Evolutionary conservation across 163 green algal genomes (phyloP), one percentile per base, ranked within the genome.

Genomic region (Scenedesmus sp.): DNA sequence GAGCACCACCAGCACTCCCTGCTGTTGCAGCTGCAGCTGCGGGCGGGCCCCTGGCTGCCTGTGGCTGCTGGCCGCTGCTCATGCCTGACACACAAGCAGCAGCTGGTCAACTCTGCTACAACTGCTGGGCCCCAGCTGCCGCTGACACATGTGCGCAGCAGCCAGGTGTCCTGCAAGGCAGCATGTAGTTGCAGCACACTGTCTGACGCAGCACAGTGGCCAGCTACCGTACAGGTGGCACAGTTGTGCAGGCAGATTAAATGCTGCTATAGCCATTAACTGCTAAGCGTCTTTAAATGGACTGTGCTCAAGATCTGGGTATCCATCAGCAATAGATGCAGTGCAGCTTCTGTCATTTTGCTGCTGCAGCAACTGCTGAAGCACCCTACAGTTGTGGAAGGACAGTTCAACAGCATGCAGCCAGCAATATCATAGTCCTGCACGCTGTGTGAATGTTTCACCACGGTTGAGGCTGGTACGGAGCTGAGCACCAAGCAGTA

Each of bases 41-140:
- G 34, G 34, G 34, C 34, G 23, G 20, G 16, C 16, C 18, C 57
- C 56, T 88, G 59, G 56, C 57, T 88, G n/a, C 55, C 57, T 76
- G 82, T 13, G 26, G 82, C 56, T 66, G 82, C 82, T 84, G 77
- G 5, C 77, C 34, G 23, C 77, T 60, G 77, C 77, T 84, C 34
- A 56, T 84, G 77, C 46, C 23, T 79, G 70, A 6, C 20, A 13
- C 64, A 73, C 10, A 6, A 23, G 64, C 64, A 73, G 12, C 23
- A 4, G 8, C 59, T 64, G 59, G 59, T 10, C 9, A 15, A 23
- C 70, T 52, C 23, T 15, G 23, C 23, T 79, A 79, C 70, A 46
- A 5, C 23, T 79, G 70, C 70, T 26, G 1, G 3, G 13, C 23
- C 23, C 52, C 70, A 52, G 23, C 70, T 79, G 70, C 23, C 1